Evolutionary conservation across 2,329 filamentous ascomycete genomes (phyloP).

Genomic region (Penicillium concentricum): DNA sequence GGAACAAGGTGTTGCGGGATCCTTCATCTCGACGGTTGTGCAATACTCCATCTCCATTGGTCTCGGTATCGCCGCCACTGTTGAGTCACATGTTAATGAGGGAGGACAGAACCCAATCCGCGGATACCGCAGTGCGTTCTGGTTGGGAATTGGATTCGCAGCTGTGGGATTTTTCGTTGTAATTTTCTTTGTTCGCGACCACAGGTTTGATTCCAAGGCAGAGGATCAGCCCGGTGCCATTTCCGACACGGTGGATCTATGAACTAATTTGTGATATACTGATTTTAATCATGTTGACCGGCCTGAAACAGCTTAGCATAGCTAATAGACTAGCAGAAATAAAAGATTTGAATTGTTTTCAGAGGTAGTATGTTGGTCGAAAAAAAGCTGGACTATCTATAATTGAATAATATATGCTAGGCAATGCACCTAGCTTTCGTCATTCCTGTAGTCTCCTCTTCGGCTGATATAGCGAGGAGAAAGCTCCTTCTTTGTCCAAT

Average conservation of each 20-base stretch:
- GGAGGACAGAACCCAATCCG: conserved; percentile 32
- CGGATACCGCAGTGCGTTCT: conserved; percentile 42
- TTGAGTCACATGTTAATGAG: conserved; percentile 40
- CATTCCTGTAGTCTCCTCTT: too few relatives aligned
- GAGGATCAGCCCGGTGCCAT: neutral
- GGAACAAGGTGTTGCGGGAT: conserved; percentile 45
- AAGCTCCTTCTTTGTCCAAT: too few relatives aligned
- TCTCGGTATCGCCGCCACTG: conserved; percentile 44
- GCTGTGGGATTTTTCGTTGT: conserved; percentile 14
- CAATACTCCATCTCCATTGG: conserved; percentile 46
- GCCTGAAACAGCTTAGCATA: neutral
- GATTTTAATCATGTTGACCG: neutral
- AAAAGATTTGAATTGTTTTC: neutral
- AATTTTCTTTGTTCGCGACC: conserved; percentile 7
- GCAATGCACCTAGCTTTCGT: neutral
- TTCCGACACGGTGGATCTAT: neutral
- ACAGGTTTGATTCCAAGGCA: conserved; percentile 1
- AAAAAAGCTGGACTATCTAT: neutral
- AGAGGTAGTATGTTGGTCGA: neutral
- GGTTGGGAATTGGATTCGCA: conserved; percentile 39
- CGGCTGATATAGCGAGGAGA: too few relatives aligned
- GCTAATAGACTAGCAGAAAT: neutral
- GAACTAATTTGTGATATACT: neutral
- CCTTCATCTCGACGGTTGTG: conserved; percentile 40
- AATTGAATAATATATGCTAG: neutral